phyloP scores from a whole-genome alignment of 2,329 filamentous ascomycete genomes.

The Chaetomium globosum region DNA sequence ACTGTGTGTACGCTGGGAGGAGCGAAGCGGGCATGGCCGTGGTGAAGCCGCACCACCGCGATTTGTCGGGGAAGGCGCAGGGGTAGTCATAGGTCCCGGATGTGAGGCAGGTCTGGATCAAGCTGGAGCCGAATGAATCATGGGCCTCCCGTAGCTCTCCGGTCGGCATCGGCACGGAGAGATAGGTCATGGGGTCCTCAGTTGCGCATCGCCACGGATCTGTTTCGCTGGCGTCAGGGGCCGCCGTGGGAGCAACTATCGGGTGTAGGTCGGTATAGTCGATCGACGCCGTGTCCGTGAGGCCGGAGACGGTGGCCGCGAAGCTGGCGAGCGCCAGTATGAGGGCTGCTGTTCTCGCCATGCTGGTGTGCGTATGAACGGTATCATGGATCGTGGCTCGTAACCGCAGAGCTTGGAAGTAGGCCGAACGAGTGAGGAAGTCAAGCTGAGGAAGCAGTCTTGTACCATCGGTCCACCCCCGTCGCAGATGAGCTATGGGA shows the following conservation, averaged over 20 bases:
- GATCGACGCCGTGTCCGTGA: background rate
- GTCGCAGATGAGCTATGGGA: too few relatives aligned
- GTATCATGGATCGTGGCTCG: background rate
- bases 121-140: background rate
- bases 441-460: too few relatives aligned
- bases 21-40: conserved; percentile 17
- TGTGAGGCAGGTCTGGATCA: conserved; percentile 8
- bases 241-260: background rate
- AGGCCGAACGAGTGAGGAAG: too few relatives aligned
- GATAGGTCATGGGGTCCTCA: background rate
- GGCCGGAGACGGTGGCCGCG: too few relatives aligned
- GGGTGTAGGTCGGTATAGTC: conserved; percentile 2
- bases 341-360: background rate
- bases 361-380: background rate
- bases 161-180: background rate
- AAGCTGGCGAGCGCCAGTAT: background rate
- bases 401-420: too few relatives aligned
- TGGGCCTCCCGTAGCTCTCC: background rate
- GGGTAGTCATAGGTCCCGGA: background rate
- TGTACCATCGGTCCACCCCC: too few relatives aligned
- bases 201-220: background rate
- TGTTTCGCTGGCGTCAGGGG: background rate
- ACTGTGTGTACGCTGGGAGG: conserved; percentile 14
- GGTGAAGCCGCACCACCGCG: conserved; percentile 9
- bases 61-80: conserved; percentile 11